Evolutionary conservation across 2,329 filamentous ascomycete genomes (phyloP), one percentile per base, ranked within the genome.

Genomic region (Cladophialophora psammophila): DNA sequence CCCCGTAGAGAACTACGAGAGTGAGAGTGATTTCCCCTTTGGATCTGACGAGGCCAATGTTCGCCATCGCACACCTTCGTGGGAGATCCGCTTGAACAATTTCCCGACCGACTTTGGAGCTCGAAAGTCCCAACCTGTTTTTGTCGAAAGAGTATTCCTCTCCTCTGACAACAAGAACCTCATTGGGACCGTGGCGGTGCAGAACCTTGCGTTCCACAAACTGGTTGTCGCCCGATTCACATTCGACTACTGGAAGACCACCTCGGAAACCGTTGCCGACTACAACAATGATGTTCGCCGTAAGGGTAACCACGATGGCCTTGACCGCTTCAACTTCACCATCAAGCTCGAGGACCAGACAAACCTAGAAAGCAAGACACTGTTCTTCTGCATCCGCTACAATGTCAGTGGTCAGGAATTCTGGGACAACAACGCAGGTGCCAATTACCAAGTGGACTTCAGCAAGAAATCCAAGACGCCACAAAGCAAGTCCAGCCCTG

Each of bases 211-310:
- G 0, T 99, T 96, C 80, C 87, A 94, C 62, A 99, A 99, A 80
- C 79, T 85, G 5, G 92, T 99, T 62, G 88, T 91, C n/a, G 94
- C 93, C 78, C 89, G 95, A 59, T 99, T 99, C 79, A 99, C 95
- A 0, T 86, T 97, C 55, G 95, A 99, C 78, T 95, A 96, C 81
- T 99, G 95, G 95, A 97, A 96, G 85, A 99, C 95, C 0, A 96
- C 94, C 0, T 99, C 95, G 0, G 95, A 99, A 77, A 91, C 98
- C 1, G 85, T 86, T 42, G 94, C 92, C n/a, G 93, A 97, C 74
- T 99, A 88, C 81, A 90, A 89, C 77, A 87, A 91, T 69, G 91
- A 95, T 79, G 86, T 94, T 54, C 87, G 88, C 52, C 87, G 88
- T 34, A 87, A 87, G 72, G 87, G 90, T 50, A 53, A 62, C 50